phyloP scores from a whole-genome alignment of 495 filamentous ascomycete species.

The Penicillium cosmopolitanum region DNA sequence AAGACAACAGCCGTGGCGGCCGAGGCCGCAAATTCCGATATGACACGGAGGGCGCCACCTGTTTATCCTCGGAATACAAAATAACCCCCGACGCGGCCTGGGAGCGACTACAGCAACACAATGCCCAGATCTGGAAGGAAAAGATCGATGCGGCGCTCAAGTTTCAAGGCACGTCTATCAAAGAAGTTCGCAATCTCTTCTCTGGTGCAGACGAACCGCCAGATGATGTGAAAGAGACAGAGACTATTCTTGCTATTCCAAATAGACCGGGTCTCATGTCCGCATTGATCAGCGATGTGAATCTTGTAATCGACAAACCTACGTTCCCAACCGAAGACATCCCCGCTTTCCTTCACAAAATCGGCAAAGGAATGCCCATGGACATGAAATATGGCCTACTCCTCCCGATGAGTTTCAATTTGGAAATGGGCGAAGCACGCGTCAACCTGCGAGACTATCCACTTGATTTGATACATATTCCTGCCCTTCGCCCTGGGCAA shows the following conservation, averaged over 20 bases:
- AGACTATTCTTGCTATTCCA: slow-evolving; percentile 84
- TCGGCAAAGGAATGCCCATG: slow-evolving; percentile 94
- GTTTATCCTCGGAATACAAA: slow-evolving; percentile 68
- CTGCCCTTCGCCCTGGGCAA: slow-evolving; percentile 77
- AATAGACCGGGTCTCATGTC: slow-evolving; percentile 85
- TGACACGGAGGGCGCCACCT: slow-evolving; percentile 72
- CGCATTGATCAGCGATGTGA: slow-evolving; percentile 79
- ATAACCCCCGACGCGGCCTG: slow-evolving; percentile 75
- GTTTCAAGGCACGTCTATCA: slow-evolving; percentile 71
- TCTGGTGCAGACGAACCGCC: slow-evolving; percentile 83
- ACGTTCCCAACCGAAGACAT: slow-evolving; percentile 82
- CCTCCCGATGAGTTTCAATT: slow-evolving; percentile 84
- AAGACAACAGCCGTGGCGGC: slow-evolving; percentile 29
- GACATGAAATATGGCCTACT: slow-evolving; percentile 89
- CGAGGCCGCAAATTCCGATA: slow-evolving; percentile 66
- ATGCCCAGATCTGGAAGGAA: slow-evolving; percentile 89
- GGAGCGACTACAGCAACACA: slow-evolving; percentile 73
- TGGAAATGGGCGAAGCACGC: slow-evolving; percentile 89
- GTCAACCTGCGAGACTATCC: slow-evolving; percentile 91
- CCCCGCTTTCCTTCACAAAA: slow-evolving; percentile 78
- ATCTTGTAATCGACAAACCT: slow-evolving; percentile 87
- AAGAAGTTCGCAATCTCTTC: slow-evolving; percentile 77
- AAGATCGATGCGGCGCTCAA: slow-evolving; percentile 78
- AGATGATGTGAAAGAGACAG: slow-evolving; percentile 77
- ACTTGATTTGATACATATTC: slow-evolving; percentile 88